Base-by-base conservation (phyloP, 2,329 filamentous ascomycete genomes). In the Hymenotorrendiella dingleyae region DNA sequence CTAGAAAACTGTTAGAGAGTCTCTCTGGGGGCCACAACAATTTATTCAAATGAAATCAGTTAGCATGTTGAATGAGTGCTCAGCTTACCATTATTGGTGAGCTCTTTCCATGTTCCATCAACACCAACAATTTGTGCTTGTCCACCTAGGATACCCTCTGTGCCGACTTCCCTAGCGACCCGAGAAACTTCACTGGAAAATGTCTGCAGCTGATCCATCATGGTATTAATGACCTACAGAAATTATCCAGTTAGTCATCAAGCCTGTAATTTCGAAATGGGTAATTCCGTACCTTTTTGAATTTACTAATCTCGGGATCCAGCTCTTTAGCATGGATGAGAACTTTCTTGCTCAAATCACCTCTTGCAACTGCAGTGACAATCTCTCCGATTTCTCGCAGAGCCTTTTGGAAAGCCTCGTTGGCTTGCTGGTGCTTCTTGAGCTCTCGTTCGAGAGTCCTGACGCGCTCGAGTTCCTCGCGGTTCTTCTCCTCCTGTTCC, bases 141-240 rank as follows among this genome's bases (percentile, higher is more conserved):
- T 32, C 91, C 91, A 57, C 91, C 91, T 30, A 97, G 80, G 50
- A 93, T 84, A 60, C 91, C 91, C 65, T 97, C 90, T 10, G 91
- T 97, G 55, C 91, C 91, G 70, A 97, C 91, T 66, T 97, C 91
- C 64, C 88, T 86, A 40, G 91, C 91, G 54, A 97, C 82, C 54
- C 88, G 84, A 24, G 91, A 96, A 59, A 97, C 91, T 69, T 97
- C 90, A 65, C 87, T 94, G 52, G 91, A 91, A 65, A 97, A 97
- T 47, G 94, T 86, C 63, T 96, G 90, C 46, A 97, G 75, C 66
- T 96, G 91, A 62, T 97, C 91, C 80, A 97, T 94, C 91, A 97
- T 97, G 54, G 86, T 94, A 64, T 97, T 97, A 70, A 97, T 97
- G 26, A 62, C 58, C 58, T 62, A 43, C 10, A 33, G 14, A 28